Conservation (phyloP, 2,329 filamentous ascomycete species). For the Fusarium oxysporum region DNA sequence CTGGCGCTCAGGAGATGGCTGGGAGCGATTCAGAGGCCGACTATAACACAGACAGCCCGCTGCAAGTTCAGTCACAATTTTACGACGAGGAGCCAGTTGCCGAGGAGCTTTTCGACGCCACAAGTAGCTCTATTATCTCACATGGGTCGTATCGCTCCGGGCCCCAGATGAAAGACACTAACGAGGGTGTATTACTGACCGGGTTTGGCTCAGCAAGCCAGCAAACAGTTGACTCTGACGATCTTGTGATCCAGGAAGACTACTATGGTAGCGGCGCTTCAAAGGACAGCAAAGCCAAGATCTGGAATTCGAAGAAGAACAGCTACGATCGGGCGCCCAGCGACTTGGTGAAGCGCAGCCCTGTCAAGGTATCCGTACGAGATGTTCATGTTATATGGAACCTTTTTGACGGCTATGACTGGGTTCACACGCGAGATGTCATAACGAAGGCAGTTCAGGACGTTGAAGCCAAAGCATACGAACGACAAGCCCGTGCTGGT, state of each 20-base stretch:
- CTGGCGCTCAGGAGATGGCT: conserved; percentile 62
- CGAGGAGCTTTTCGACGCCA: conserved; percentile 63
- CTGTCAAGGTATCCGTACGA: conserved; percentile 80
- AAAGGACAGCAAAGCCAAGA: conserved; percentile 74
- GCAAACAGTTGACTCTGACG: conserved; percentile 64
- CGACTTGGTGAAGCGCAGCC: conserved; percentile 71
- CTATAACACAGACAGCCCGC: conserved; percentile 50
- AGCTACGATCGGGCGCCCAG: conserved; percentile 76
- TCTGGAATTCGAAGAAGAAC: conserved; percentile 84
- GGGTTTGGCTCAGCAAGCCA: conserved; percentile 47
- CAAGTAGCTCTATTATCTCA: conserved; percentile 49
- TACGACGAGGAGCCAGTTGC: conserved; percentile 57
- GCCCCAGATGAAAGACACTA: conserved; percentile 51
- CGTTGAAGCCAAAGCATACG: conserved; percentile 83
- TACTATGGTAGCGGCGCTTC: conserved; percentile 76
- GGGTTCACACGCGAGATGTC: conserved; percentile 85
- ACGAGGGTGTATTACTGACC: conserved; percentile 52
- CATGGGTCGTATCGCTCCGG: conserved; percentile 30
- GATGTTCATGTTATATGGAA: conserved; percentile 98
- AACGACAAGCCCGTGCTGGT: conserved; percentile 72
- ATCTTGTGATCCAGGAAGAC: conserved; percentile 80
- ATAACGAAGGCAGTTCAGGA: conserved; percentile 91
- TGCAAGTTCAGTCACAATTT: conserved; percentile 59
- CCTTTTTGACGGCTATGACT: conserved; percentile 97
- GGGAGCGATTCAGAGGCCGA: conserved; percentile 51